Conservation (phyloP, 495 filamentous ascomycete genomes). For the Oleoguttula mirabilis region DNA sequence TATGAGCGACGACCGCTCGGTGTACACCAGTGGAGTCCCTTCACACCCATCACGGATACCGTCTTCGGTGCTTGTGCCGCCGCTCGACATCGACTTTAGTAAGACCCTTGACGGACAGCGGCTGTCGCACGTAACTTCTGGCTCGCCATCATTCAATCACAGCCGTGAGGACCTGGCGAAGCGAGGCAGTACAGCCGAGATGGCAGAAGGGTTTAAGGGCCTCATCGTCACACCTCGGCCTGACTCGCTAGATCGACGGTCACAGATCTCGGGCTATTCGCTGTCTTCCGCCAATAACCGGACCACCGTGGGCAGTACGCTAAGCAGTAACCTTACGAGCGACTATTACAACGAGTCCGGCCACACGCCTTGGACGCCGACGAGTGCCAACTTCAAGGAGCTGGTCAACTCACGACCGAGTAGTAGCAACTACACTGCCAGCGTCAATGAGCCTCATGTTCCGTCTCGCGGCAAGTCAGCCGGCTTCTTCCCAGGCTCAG, state of each 20-base stretch:
- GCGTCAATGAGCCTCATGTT: conserved; percentile 23
- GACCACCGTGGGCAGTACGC: conserved; percentile 37
- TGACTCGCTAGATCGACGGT: conserved; percentile 14
- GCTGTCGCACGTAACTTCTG: conserved; percentile 13
- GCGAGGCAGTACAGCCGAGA: conserved; percentile 6
- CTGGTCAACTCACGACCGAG: conserved; percentile 37
- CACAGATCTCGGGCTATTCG: conserved; percentile 20
- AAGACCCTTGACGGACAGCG: conserved; percentile 17
- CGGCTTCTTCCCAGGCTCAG: conserved; percentile 23
- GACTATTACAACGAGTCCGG: conserved; percentile 37
- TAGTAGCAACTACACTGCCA: conserved; percentile 52
- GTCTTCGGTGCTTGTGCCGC: conserved; percentile 14
- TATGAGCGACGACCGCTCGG: too few relatives aligned
- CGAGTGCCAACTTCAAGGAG: conserved; percentile 13
- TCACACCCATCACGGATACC: conserved; percentile 17
- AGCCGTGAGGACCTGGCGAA: conserved; percentile 13
- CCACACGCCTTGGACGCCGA: conserved; percentile 23
- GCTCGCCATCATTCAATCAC: conserved; percentile 17
- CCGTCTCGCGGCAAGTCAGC: conserved; percentile 17
- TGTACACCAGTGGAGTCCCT: neutral
- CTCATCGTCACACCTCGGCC: conserved; percentile 17
- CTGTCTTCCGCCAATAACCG: conserved; percentile 31
- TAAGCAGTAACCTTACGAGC: conserved; percentile 46
- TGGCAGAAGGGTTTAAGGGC: conserved; percentile 12
- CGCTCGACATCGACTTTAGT: conserved; percentile 21